Evolutionary conservation across 2,329 filamentous ascomycete species (phyloP).

Genomic region (Biscogniauxia marginata): DNA sequence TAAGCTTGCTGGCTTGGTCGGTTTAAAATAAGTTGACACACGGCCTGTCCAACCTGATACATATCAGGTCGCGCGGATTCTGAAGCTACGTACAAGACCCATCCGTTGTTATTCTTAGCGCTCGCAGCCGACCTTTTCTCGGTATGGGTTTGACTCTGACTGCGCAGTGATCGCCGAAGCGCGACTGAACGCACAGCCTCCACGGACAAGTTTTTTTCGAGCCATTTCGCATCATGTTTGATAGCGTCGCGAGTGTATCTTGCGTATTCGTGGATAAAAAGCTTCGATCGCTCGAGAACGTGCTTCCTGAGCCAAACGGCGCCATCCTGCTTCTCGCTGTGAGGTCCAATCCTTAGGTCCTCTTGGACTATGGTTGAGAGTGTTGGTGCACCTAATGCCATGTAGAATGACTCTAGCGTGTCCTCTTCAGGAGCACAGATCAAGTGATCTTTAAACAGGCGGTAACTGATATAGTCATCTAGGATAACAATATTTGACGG

Average conservation of each 20-base stretch:
- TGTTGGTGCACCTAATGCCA: conserved; percentile 72
- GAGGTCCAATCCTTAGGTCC: conserved; percentile 68
- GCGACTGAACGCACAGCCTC: conserved; percentile 76
- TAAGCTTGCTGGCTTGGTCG: conserved; percentile 86
- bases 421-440: conserved; percentile 92
- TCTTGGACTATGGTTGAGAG: conserved; percentile 78
- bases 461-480: conserved; percentile 87
- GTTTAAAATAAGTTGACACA: conserved; percentile 77
- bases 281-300: conserved; percentile 81
- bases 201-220: conserved; percentile 81
- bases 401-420: conserved; percentile 78
- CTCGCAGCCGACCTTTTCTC: conserved; percentile 76
- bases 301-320: conserved; percentile 72
- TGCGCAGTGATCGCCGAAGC: conserved; percentile 72
- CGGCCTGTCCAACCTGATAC: conserved; percentile 87
- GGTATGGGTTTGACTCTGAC: conserved; percentile 65
- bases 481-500: conserved; percentile 73
- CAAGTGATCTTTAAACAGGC: conserved; percentile 80
- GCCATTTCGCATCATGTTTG: conserved; percentile 84
- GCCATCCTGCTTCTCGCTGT: conserved; percentile 64
- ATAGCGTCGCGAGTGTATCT: conserved; percentile 75
- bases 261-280: conserved; percentile 78
- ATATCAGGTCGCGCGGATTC: conserved; percentile 66
- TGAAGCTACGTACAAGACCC: conserved; percentile 73
- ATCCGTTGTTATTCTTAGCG: conserved; percentile 51